Conservation (phyloP, 2,329 filamentous ascomycete genomes). For the Fonsecaea erecta region DNA sequence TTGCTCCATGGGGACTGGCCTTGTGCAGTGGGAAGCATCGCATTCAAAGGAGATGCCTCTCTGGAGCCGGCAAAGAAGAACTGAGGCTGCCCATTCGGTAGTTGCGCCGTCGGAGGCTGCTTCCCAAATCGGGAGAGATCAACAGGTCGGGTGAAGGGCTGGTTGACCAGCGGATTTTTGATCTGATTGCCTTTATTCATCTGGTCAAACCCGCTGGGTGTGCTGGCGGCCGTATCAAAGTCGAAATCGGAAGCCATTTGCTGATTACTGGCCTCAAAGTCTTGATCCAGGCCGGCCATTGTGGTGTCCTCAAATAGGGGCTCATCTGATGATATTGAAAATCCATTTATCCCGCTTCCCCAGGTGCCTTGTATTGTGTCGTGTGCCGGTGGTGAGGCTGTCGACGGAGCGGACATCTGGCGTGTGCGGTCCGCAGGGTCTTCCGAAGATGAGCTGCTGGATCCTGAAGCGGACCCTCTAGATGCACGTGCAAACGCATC, state of each 20-base stretch:
- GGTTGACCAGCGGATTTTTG: conserved; percentile 31
- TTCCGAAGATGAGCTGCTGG: conserved; percentile 51
- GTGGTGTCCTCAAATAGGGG: conserved; percentile 47
- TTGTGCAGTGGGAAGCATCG: conserved; percentile 40
- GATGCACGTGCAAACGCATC: conserved; percentile 44
- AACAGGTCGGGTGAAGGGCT: conserved; percentile 19
- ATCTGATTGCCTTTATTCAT: conserved; percentile 36
- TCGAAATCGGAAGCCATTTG: conserved; percentile 56
- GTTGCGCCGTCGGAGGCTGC: conserved; percentile 37
- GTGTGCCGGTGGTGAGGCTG: conserved; percentile 47
- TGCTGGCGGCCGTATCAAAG: conserved; percentile 55
- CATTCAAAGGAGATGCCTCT: conserved; percentile 47
- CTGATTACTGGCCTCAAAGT: conserved; percentile 52
- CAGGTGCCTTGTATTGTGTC: conserved; percentile 40
- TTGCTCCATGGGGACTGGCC: conserved; percentile 47
- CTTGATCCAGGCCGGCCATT: conserved; percentile 44
- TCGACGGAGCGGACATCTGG: conserved; percentile 48
- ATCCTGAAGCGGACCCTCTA: conserved; percentile 52
- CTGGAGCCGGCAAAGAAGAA: conserved; percentile 45
- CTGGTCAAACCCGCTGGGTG: conserved; percentile 49
- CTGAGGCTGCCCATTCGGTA: conserved; percentile 32
- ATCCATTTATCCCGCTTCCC: conserved; percentile 40
- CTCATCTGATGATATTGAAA: conserved; percentile 46
- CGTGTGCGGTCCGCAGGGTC: conserved; percentile 49
- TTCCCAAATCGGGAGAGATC: conserved; percentile 31